These are phyloP conservation scores for Leccinum incarnatum DNA, from an alignment of 768 basidiomycete genomes.

Conservation along the genomic window DNA sequence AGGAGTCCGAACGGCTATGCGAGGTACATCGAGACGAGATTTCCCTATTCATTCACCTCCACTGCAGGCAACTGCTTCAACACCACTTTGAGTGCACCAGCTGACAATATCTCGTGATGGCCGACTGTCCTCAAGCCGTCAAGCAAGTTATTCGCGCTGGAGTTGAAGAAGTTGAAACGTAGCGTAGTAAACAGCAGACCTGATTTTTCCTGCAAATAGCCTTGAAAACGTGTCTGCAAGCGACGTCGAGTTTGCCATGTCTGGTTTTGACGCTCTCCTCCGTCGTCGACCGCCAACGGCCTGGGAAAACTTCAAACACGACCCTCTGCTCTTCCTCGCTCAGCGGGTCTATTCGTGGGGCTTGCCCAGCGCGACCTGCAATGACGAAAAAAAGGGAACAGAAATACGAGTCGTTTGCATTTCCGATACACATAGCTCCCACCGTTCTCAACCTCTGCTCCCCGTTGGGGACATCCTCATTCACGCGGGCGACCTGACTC, in stretches of 20 bases:
- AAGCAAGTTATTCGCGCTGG: no score
- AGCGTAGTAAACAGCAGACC: no score
- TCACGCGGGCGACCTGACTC: slow-evolving; percentile 7
- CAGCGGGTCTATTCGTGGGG: slow-evolving; percentile 2
- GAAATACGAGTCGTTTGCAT: slow-evolving; percentile 5
- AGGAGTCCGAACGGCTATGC: background rate
- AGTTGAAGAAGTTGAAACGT: no score
- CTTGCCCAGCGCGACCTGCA: background rate
- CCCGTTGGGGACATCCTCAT: slow-evolving; percentile 6
- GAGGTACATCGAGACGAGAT: background rate
- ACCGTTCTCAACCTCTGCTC: slow-evolving; percentile 4
- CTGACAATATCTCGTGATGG: no score
- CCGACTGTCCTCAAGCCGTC: no score
- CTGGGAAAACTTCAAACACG: slow-evolving; percentile 5
- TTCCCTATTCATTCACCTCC: slow-evolving; percentile 2
- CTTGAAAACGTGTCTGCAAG: no score
- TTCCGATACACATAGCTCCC: slow-evolving; percentile 10
- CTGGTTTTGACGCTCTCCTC: background rate
- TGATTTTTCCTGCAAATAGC: no score
- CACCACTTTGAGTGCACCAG: no score
- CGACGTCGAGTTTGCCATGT: background rate
- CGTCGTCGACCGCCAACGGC: slow-evolving; percentile 7
- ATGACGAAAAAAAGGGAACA: background rate
- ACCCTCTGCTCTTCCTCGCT: slow-evolving; percentile 11
- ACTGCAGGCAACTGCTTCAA: slow-evolving; percentile 2